Conservation (phyloP, 2,329 filamentous ascomycete species). For the Epichloe amarillans region DNA sequence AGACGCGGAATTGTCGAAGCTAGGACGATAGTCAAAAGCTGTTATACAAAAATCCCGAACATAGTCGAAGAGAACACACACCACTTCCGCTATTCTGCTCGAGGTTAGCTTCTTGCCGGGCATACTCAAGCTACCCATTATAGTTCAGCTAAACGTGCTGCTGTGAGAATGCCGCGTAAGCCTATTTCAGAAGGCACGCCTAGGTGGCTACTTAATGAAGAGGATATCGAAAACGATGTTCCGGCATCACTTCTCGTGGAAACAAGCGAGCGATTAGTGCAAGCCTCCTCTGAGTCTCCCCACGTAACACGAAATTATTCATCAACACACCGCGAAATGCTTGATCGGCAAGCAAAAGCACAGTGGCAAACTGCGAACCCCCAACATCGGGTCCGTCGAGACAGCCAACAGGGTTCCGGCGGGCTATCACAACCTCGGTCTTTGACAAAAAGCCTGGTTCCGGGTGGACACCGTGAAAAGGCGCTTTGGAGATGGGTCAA, state of each 20-base stretch:
- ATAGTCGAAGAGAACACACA: constrained; percentile 37
- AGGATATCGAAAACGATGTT: constrained; percentile 46
- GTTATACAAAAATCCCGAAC: background rate
- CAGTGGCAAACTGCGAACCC: constrained; percentile 43
- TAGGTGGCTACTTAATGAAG: constrained; percentile 25
- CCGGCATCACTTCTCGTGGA: constrained; percentile 52
- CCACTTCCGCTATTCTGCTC: constrained; percentile 36
- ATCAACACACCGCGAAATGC: background rate
- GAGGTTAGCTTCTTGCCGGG: constrained; percentile 30
- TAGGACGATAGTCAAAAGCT: background rate
- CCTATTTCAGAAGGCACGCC: background rate
- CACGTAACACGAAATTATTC: background rate
- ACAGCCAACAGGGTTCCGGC: constrained; percentile 15
- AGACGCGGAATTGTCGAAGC: background rate
- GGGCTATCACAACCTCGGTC: constrained; percentile 14
- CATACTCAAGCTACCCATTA: constrained; percentile 33
- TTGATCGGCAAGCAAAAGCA: constrained; percentile 21
- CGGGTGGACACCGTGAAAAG: constrained; percentile 44
- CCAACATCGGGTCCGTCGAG: constrained; percentile 36
- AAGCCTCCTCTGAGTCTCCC: background rate
- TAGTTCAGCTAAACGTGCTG: constrained; percentile 17
- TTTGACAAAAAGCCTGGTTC: constrained; percentile 14
- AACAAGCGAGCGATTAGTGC: constrained; percentile 19
- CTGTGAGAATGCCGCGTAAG: constrained; percentile 1
- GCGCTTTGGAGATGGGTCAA: constrained; percentile 92